Base-by-base conservation (phyloP, 164 flowering plant species). In the Houttuynia cordata region DNA sequence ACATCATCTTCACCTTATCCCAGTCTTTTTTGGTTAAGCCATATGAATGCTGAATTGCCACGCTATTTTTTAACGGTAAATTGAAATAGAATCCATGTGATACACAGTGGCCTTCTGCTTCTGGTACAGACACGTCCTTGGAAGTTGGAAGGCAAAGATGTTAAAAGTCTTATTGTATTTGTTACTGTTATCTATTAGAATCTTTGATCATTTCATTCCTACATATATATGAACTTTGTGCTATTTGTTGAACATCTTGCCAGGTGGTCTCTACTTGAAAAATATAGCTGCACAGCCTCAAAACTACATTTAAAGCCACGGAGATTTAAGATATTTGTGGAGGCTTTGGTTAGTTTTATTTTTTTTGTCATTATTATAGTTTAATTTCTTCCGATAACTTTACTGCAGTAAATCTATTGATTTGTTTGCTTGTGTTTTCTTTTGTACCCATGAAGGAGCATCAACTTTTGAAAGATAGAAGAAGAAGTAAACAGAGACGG, bases 261-360 rank as follows among this genome's bases (percentile, higher is more conserved):
- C 71, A 94, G 99, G 99, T 94, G 97, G 97, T 88, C 99, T 57
- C 79, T 94, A 60, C 76, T 94, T 73, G 99, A 94, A 74, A 90
- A 94, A 69, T 81, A 88, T 65, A 94, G 97, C 79, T 91, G 96
- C 75, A 89, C 60, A 24, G 91, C 99, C 51, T 88, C 99, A 68
- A 90, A 86, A 68, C 96, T 90, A 74, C 97, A 88, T 75, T 67
- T 88, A 74, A 94, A 94, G 76, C 99, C 99, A 18, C 79, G 99
- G 47, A 80, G 96, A 74, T 91, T 85, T 67, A 94, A 94, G 76
- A 72, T 84, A 56, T 86, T 94, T 68, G 62, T 88, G 39, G 96
- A 88, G 68, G 84, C 97, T 55, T 76, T 91, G 97, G 99, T 94
- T 64, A 80, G 96, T 83, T 34, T 56, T 57, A 67, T n/a, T n/a